phyloP scores from a whole-genome alignment of 1,284 basidiomycete species.

The Wolfiporia cocos region DNA sequence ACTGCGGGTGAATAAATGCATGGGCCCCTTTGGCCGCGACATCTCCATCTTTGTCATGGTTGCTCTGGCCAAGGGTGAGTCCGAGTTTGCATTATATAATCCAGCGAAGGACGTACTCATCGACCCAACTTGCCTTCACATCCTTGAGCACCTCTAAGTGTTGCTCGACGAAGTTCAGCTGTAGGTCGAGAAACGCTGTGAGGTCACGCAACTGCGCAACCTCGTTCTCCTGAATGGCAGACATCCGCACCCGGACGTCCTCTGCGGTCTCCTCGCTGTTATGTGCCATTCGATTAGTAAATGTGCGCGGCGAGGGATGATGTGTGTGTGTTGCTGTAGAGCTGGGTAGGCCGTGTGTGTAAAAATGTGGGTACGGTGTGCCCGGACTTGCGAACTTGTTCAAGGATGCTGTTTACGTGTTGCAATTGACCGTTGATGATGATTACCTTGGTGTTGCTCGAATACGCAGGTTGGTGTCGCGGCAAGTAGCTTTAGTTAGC shows the following conservation, averaged over 20 bases:
- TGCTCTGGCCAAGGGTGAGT: slow-evolving; percentile 2
- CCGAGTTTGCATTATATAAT: not conserved
- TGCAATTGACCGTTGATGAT: too few relatives aligned
- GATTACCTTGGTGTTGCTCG: too few relatives aligned
- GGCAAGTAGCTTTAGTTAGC: too few relatives aligned
- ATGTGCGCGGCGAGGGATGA: too few relatives aligned
- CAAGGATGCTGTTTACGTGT: too few relatives aligned
- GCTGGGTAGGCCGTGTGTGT: too few relatives aligned
- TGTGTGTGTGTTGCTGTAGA: too few relatives aligned
- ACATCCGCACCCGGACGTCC: slow-evolving; percentile 72
- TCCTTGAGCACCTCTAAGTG: slow-evolving; percentile 68
- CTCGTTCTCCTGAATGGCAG: slow-evolving; percentile 74
- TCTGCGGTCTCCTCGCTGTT: slow-evolving; percentile 81
- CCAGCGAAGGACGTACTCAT: slow-evolving; percentile 37
- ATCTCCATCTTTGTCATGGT: slow-evolving; percentile 5
- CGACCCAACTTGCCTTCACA: slow-evolving; percentile 58
- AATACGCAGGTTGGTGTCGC: too few relatives aligned
- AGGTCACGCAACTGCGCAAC: slow-evolving; percentile 64
- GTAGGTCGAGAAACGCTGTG: slow-evolving; percentile 60
- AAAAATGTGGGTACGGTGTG: too few relatives aligned
- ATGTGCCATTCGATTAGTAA: too few relatives aligned
- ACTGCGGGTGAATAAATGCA: slow-evolving; percentile 13
- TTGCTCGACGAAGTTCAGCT: slow-evolving; percentile 68
- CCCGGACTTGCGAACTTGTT: too few relatives aligned
- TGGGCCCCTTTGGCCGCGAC: slow-evolving; percentile 10